Conservation (phyloP, 495 filamentous ascomycete species). For the Penicillium alfredii region DNA sequence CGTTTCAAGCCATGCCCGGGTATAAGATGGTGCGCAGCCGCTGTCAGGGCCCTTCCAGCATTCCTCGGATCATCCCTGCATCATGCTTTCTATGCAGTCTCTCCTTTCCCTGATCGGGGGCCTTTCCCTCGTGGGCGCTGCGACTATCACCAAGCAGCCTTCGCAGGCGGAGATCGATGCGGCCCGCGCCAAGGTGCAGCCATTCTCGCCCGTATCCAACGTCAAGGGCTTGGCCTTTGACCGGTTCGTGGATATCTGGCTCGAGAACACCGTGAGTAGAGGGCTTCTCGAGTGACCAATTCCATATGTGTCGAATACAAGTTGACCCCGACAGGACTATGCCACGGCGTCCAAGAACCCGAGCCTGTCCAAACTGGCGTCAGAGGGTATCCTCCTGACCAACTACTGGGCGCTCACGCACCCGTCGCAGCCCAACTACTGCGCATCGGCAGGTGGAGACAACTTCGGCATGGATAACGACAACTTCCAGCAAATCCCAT, state of each 20-base stretch:
- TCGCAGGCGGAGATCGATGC: conserved; percentile 29
- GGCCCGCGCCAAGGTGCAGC: conserved; percentile 26
- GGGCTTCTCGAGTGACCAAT: too few relatives aligned
- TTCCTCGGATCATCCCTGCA: neutral
- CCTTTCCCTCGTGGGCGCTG: conserved; percentile 24
- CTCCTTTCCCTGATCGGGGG: conserved; percentile 17
- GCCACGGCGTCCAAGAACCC: conserved; percentile 44
- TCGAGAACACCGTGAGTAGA: conserved; percentile 62
- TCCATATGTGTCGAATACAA: too few relatives aligned
- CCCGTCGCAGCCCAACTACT: conserved; percentile 68
- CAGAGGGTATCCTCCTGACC: conserved; percentile 56
- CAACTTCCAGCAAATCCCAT: conserved; percentile 47
- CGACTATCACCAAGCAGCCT: conserved; percentile 23
- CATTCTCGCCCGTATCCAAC: conserved; percentile 50
- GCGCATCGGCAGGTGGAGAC: conserved; percentile 56
- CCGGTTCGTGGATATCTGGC: conserved; percentile 62
- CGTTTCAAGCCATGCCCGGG: too few relatives aligned
- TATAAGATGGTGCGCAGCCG: neutral
- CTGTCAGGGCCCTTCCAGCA: neutral
- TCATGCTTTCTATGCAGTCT: conserved; percentile 23
- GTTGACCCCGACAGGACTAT: conserved; percentile 46
- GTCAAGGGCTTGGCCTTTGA: conserved; percentile 62
- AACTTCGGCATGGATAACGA: conserved; percentile 67
- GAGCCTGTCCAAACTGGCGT: conserved; percentile 51
- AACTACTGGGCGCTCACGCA: conserved; percentile 62